Base-by-base conservation (phyloP, 106 monocot species). In the Dioscorea dumetorum region DNA sequence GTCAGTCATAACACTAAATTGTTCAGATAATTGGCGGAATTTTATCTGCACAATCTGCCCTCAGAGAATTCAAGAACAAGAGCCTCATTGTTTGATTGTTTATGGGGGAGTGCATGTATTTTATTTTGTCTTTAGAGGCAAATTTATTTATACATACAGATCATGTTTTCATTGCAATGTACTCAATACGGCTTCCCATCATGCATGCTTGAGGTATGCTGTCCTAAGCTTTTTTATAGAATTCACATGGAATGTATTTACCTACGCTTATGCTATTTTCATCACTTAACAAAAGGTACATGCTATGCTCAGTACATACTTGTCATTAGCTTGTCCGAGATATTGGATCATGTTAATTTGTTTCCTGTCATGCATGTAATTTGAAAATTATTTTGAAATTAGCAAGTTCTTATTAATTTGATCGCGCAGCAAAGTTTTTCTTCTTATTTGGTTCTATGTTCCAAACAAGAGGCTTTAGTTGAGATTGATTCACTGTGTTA, bases 341-440 rank as follows among this genome's bases (percentile, higher is more conserved):
- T 19, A n/a, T n/a, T n/a, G n/a, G n/a, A n/a, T 10, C 4, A 33
- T 33, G 23, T 8, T 63, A 4, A n/a, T n/a, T n/a, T n/a, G 2
- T 12, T 63, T 18, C 63, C 14, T 24, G 2, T 20, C 12, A 4
- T 17, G 14, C 4, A 4, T 22, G 48, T 58, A 41, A 21, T 48
- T 52, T 18, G 19, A 65, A 23, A 49, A 35, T 51, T 71, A 50
- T 50, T 33, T 61, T 5, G 15, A 48, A 58, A 59, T 21, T 72
- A 63, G n/a, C 84, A 95, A 91, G 83, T 95, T 95, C 70, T 62
- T 84, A 64, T 91, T 95, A n/a, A n/a, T n/a, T n/a, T 88, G 91
- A 95, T 78, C 84, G 79, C 62, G 60, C 80, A n/a, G 71, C 76
- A 33, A 88, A 91, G 58, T 67, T 95, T 62, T 13, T 7, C 49